Evolutionary conservation across 257 asterid genomes (phyloP).

Genomic region (Nicotiana noctiflora): DNA sequence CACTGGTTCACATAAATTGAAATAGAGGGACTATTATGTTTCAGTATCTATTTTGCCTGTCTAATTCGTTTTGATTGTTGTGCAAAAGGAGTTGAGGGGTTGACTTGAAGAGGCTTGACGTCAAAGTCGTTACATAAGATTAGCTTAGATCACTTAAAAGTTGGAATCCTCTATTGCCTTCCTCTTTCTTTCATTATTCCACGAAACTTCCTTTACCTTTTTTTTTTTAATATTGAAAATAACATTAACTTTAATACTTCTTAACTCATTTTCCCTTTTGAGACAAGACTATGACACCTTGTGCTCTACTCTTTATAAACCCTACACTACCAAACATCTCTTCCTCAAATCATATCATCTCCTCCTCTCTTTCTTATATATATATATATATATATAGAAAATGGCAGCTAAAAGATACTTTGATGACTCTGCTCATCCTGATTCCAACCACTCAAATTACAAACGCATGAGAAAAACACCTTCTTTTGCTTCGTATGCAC

Average conservation of each 20-base stretch:
- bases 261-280: background rate
- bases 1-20: no score
- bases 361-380: background rate
- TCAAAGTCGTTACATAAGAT: conserved; percentile 35
- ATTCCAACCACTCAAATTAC: conserved; percentile 36
- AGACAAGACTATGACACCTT: background rate
- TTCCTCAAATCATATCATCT: background rate
- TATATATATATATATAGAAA: background rate
- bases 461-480: conserved; percentile 41
- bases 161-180: conserved; percentile 12
- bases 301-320: background rate
- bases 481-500: conserved; percentile 58
- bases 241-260: background rate
- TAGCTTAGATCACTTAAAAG: background rate
- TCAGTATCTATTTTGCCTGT: background rate
- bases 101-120: conserved; percentile 35
- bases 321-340: background rate
- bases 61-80: background rate
- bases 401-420: conserved; percentile 62
- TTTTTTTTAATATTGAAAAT: conserved; percentile 5
- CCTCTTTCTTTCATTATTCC: conserved; percentile 41
- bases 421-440: conserved; percentile 21
- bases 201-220: conserved; percentile 30
- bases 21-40: no score
- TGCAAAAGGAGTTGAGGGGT: background rate